Evolutionary conservation across 2,329 filamentous ascomycete species (phyloP), one percentile per base, ranked within the genome.

Genomic region (Fusarium equiseti): DNA sequence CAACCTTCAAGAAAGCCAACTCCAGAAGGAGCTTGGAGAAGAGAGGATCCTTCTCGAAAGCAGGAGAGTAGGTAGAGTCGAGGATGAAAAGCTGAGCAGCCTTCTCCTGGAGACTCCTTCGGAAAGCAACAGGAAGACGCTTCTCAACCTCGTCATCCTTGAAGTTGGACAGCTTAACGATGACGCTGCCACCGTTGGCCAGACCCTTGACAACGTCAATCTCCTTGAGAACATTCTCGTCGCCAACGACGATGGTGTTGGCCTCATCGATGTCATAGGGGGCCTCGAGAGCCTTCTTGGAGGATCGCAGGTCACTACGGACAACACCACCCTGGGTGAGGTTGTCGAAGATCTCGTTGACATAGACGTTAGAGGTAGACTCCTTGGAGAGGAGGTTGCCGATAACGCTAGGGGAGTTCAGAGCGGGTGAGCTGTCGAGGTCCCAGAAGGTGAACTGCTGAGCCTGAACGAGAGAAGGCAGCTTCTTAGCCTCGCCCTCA

Each of bases 391-490:
- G 88, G 15, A 89, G 77, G 61, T 81, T 84, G 68, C 87, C 86
- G 29, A 91, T 78, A 40, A 84, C 87, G 24, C 87, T 82, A 13
- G 94, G 91, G 2, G 93, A 90, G 63, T 85, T 84, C 54, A 87
- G 85, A 54, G 91, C 87, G 2, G 85, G 81, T 29, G 94, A 94
- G 79, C 90, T 88, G 77, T 97, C 95, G 43, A 92, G 79, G 73
- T 98, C 93, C 94, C 95, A 98, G 87, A 99, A 98, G 15, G 91
- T 91, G 83, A 96, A 98, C 81, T 98, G 92, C 79, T 93, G 88
- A 22, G 90, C 89, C 71, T 89, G 84, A 58, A 90, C 80, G 49
- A 85, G 79, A n/a, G 68, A 84, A 61, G 73, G 79, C 66, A 78
- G 78, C 60, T 79, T 75, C 60, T 82, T 81, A 26, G 81, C 77